A percentile compares a stretch with the other conserved stretches of the same genome.
Conservation (phyloP, 225 moss, liverwort and hornwort genomes). For the Asterella californica region DNA sequence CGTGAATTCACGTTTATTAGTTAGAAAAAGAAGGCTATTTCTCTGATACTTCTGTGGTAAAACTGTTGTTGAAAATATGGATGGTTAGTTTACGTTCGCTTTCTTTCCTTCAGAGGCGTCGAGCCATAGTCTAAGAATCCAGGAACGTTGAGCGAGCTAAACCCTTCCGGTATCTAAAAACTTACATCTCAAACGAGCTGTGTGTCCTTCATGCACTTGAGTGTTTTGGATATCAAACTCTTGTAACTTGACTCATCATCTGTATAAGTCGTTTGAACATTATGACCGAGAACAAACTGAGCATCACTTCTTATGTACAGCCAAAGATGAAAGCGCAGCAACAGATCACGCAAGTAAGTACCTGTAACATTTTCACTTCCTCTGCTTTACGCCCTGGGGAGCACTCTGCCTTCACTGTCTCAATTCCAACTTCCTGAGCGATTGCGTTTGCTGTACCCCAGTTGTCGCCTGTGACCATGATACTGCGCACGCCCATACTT, state of each 20-base stretch:
- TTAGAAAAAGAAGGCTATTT: background rate
- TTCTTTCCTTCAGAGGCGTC: background rate
- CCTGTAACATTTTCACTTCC: slow-evolving; percentile 79
- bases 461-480: slow-evolving; percentile 98
- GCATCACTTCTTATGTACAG: background rate
- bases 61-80: background rate
- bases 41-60: background rate
- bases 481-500: slow-evolving; percentile 67
- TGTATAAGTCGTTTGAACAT: background rate
- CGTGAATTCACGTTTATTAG: background rate
- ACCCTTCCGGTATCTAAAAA: background rate
- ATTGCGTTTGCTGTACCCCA: slow-evolving; percentile 93
- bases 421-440: slow-evolving; percentile 75
- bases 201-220: background rate
- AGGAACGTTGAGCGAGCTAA: background rate
- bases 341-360: slow-evolving; percentile 18
- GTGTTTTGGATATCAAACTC: background rate
- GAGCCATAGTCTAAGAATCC: background rate
- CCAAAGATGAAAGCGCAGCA: background rate
- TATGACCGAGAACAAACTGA: background rate
- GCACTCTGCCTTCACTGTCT: slow-evolving; percentile 64
- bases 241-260: background rate
- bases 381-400: slow-evolving; percentile 77
- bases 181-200: background rate
- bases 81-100: background rate